A percentile compares a stretch with the other conserved stretches of the same genome.
Conservation (phyloP, 495 filamentous ascomycete genomes). For the Cercophora newfieldiana region DNA sequence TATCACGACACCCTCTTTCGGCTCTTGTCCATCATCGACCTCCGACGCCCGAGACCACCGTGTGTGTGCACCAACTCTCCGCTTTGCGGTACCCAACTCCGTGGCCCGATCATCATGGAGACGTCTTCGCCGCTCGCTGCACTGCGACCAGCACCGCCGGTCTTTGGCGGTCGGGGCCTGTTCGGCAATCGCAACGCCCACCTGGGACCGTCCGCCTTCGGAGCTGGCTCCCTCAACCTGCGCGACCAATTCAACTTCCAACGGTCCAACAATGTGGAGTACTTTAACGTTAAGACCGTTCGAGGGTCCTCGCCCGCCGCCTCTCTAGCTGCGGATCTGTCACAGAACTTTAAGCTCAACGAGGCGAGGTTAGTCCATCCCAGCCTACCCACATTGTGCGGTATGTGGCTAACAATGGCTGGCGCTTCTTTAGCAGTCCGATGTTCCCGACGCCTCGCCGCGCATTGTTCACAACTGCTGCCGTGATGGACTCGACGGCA, state of each 20-base stretch:
- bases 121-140: conserved; percentile 91
- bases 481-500: conserved; percentile 65
- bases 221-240: conserved; percentile 61
- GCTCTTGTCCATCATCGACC: background rate
- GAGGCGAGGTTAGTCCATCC: conserved; percentile 71
- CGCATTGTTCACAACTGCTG: conserved; percentile 80
- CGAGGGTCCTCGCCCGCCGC: conserved; percentile 87
- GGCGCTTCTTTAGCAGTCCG: conserved; percentile 60
- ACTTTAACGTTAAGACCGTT: conserved; percentile 72
- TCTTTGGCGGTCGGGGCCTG: conserved; percentile 45
- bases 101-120: conserved; percentile 62
- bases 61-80: background rate
- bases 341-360: conserved; percentile 89
- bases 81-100: background rate
- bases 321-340: conserved; percentile 88
- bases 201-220: conserved; percentile 57
- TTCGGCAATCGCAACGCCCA: conserved; percentile 51
- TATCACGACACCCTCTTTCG: background rate
- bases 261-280: conserved; percentile 57
- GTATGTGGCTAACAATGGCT: conserved; percentile 26
- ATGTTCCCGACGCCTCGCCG: conserved; percentile 88
- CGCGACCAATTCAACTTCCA: conserved; percentile 56
- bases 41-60: background rate
- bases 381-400: background rate
- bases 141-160: conserved; percentile 77